These are phyloP conservation scores for Myxozyma kluyveri DNA, from an alignment of 805 yeast species.

Conservation along the genomic window DNA sequence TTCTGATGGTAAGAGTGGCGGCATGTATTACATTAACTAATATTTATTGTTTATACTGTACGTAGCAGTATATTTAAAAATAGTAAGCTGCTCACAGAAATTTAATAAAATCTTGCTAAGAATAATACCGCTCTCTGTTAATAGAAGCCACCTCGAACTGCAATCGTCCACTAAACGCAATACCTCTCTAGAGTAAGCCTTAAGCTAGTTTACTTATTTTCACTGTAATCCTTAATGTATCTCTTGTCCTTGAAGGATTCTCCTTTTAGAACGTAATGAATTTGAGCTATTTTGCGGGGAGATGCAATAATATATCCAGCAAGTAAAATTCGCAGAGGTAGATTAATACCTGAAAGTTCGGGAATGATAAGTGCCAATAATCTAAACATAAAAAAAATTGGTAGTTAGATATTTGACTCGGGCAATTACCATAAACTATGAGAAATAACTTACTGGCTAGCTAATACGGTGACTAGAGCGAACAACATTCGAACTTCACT, in stretches of 20 bases:
- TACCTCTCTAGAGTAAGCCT: no score
- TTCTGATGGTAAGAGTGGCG: no score
- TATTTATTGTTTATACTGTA: no score
- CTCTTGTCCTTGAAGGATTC: constrained; percentile 3
- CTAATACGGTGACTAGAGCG: constrained; percentile 14
- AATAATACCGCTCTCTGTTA: no score
- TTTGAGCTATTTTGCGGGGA: constrained; percentile 17
- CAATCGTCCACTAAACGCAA: no score
- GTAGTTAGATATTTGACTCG: neutral
- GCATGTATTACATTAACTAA: no score
- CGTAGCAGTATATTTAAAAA: no score
- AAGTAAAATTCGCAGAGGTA: constrained; percentile 11
- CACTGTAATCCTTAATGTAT: constrained; percentile 12
- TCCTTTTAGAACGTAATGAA: constrained; percentile 16
- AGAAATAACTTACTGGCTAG: constrained; percentile 14
- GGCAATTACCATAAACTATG: no score
- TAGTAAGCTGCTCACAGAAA: no score
- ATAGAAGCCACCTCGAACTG: no score
- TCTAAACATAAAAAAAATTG: neutral
- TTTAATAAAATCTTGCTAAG: no score
- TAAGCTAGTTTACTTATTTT: no score
- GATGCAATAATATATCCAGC: constrained; percentile 20
- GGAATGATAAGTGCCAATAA: constrained; percentile 10
- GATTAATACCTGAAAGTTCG: neutral
- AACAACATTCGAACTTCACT: neutral